Base-by-base conservation (phyloP, 208 protist species). In the Vickermania ingenoplastis region DNA sequence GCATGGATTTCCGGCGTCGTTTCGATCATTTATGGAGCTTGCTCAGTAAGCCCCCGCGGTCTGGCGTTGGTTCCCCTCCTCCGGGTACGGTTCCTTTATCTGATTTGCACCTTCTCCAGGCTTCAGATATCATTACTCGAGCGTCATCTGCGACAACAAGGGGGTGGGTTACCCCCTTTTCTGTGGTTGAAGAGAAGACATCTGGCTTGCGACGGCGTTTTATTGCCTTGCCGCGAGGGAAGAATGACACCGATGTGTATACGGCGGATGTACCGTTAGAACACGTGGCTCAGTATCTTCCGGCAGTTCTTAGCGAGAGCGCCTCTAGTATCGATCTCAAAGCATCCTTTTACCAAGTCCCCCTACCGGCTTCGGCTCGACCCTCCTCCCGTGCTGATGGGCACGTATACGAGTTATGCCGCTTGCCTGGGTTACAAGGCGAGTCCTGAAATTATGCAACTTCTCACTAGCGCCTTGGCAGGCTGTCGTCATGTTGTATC, bases 391-490 rank as follows among this genome's bases (percentile, higher is more conserved):
- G n/a, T n/a, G n/a, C n/a, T n/a, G n/a, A n/a, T n/a, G n/a, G n/a
- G n/a, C n/a, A n/a, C n/a, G n/a, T 54, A 13, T 17, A 28, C 21
- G 50, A 54, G 50, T 26, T 54, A 13, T 25, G 11, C n/a, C 50
- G n/a, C 13, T 54, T 54, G 24, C 50, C 50, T 28, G 50, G 50
- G 50, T 28, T 54, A 25, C 24, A 17, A 26, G 21, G 50, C 50
- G 50, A 54, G 50, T 54, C 50, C 50, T 13, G 50, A 54, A 25
- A 54, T 54, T 21, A 54, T 54, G 50, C 50, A 54, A 54, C 24
- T 54, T 28, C 50, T 54, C 22, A 54, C 50, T 13, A 28, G 21
- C 13, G 23, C 50, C 7, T 5, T 54, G n/a, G 50, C 50, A 27
- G 50, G 50, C n/a, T 17, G 7, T 25, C 50, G 11, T 21, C 7